Base-by-base conservation (phyloP, 2,329 filamentous ascomycete species). In the Diaporthe amygdali region DNA sequence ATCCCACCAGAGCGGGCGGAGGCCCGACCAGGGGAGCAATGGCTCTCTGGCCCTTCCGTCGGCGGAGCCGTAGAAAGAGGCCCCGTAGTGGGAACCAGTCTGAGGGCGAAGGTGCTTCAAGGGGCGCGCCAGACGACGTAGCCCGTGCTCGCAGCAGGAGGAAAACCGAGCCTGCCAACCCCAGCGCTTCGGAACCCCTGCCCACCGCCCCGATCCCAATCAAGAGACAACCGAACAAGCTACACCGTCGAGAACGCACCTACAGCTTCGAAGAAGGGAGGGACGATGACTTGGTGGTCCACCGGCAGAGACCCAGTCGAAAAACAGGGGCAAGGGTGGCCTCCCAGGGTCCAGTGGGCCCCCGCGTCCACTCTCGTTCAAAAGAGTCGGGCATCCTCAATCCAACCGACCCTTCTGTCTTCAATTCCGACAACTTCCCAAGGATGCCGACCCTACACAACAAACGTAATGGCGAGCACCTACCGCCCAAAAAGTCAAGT, bases 21-120 rank as follows among this genome's bases (percentile, higher is more conserved):
- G 25, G 68, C 68, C 71, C 39, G 68, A 70, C 52, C 68, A 70
- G 30, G 30, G 63, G 63, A 71, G 49, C 30, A 49, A 96, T 96
- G 93, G 90, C 92, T 80, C 85, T 95, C 82, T 97, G 94, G 94
- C 93, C 92, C 73, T 97, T 97, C 82, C 88, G 91, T 82, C 91
- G 92, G 78, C 92, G 88, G 83, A 91, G 89, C 82, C 91, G 90
- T 82, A 91, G 91, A 82, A 90, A 86, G 82, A 85, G 87, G 78
- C 81, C 85, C 74, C 82, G 84, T 72, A 84, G 83, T 74, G 81
- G 89, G 76, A 87, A 87, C 76, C 82, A 88, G 75, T 82, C 87
- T 72, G 87, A 87, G 77, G 81, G 86, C 77, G 86, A 90, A 79
- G 83, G 84, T 75, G 71, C 75, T 66, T 52, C 30, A 71, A 73